Evolutionary conservation across 768 basidiomycete species (phyloP), one percentile per base, ranked within the genome.

Genomic region (Hirschioporus abietinus): DNA sequence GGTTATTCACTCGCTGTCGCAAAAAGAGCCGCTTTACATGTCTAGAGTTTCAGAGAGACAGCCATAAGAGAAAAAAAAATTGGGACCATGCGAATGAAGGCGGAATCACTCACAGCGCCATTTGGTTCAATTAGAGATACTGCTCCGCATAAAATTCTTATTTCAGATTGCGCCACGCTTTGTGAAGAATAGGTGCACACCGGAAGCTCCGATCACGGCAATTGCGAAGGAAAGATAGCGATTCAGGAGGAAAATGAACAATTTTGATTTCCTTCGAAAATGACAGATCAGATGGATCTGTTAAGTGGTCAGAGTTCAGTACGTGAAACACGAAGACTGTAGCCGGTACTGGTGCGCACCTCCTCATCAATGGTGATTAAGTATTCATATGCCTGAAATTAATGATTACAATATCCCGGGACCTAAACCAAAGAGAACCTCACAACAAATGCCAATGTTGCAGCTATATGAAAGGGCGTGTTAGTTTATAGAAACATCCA

Each of bases 231-330:
- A 25, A 17, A 61, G 60, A 34, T 61, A 61, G 5, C 60, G 60
- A 24, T 61, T 61, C 24, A 61, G 17, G 60, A 61, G 60, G 23
- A 61, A 61, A 61, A 61, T 15, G 17, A 61, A 61, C 30, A n/a
- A n/a, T n/a, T n/a, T 61, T 61, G 24, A 25, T 8, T 2, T 4
- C 60, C 60, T 6, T 18, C 60, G 24, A 23, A 15, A 25, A 17
- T 4, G 60, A 4, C 60, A 61, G 15, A 61, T 15, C 23, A 61
- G 30, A 25, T 8, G 25, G 23, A 24, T 61, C 60, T 61, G 10
- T 23, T 20, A 5, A 52, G 20, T 12, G 12, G 35, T 12, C 15
- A 6, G 6, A 20, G 12, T 20, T 52, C 12, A 10, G 4, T 52
- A 6, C 12, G 12, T 12, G 20, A 20, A 12, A 10, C 42, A 15